These are phyloP conservation scores for Zygoascus ofunaensis DNA, from an alignment of 805 yeast genomes.

Conservation along the genomic window DNA sequence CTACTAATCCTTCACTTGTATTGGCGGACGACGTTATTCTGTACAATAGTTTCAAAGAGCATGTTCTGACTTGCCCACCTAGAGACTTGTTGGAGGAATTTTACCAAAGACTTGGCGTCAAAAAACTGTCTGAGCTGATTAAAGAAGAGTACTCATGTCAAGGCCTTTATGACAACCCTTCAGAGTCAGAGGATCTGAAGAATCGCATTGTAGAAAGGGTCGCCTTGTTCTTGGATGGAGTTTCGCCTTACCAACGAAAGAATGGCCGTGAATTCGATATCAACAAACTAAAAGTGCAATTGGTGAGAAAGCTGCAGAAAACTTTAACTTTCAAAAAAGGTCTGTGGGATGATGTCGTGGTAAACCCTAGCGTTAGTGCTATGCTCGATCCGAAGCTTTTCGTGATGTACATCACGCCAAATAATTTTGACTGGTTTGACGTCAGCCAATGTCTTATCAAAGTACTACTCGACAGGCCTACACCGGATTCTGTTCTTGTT, in stretches of 20 bases:
- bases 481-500: conserved; percentile 31
- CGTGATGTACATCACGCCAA: conserved; percentile 14
- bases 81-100: conserved; percentile 24
- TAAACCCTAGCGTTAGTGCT: background rate
- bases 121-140: conserved; percentile 21
- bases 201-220: conserved; percentile 26
- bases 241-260: conserved; percentile 1
- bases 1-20: conserved; percentile 21
- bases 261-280: conserved; percentile 8
- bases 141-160: conserved; percentile 11
- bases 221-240: conserved; percentile 25
- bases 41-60: conserved; percentile 28
- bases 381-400: background rate
- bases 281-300: conserved; percentile 14
- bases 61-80: conserved; percentile 29
- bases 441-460: conserved; percentile 27
- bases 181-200: conserved; percentile 10
- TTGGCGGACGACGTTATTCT: conserved; percentile 31
- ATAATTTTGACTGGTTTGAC: conserved; percentile 29
- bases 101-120: conserved; percentile 26
- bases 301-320: conserved; percentile 20
- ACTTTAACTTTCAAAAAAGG: background rate
- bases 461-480: conserved; percentile 23
- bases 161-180: conserved; percentile 8
- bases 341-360: background rate